Evolutionary conservation across 2,329 filamentous ascomycete species (phyloP), one percentile per base, ranked within the genome.

Genomic region (Scedosporium apiospermum): DNA sequence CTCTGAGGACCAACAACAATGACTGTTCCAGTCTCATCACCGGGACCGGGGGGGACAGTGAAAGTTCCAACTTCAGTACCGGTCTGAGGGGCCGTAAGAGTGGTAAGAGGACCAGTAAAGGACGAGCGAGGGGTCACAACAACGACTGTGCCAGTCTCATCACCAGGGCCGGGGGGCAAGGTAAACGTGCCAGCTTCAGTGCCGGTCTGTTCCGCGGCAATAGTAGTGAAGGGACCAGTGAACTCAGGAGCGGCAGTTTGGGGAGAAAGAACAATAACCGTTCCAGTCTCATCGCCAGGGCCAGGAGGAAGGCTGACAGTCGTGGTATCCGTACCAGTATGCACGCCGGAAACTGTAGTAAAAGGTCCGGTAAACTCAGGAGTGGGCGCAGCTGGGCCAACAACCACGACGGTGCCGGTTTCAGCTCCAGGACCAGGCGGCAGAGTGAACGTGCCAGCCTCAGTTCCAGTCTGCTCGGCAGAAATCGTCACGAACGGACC

Each of bases 321-420:
- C 9, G 30, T 38, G 1, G 30, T 38, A 7, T 38, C 7, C 2
- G 30, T 38, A 38, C 30, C 46, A n/a, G 61, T 62, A 6, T 26
- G 23, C 7, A 27, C 42, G 5, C 55, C 58, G 30, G 58, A 57
- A n/a, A 65, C 18, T 9, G 64, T 65, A 10, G 61, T 61, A 16
- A 53, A 61, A 2, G 64, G 60, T 6, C 57, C 61, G 21, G 63
- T 58, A 14, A 59, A 64, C 2, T 57, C 51, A 57, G 61, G 16
- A 26, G 23, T n/a, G 30, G 18, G 6, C 9, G 30, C 18, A 21
- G 26, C 21, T 4, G 64, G 64, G 14, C 42, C 59, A n/a, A 64
- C 26, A 44, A 65, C 55, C 18, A 65, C 59, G 6, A 60, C 58
- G 21, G 63, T 64, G 5, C 61, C 64, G n/a, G 49, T 41, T 9